Conservation (phyloP, 306 rosid species). For the Inga leiocalycina region DNA sequence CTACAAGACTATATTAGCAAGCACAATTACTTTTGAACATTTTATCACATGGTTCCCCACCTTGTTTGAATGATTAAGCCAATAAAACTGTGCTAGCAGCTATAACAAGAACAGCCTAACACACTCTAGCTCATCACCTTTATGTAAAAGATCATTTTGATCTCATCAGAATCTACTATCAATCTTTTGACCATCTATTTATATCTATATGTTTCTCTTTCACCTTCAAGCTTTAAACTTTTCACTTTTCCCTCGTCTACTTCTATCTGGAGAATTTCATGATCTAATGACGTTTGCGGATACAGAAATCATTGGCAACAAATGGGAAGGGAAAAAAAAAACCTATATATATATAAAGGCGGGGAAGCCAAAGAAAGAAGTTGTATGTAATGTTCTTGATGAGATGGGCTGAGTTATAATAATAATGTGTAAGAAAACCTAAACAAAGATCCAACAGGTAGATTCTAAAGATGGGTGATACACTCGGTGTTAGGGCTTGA, state of each 20-base stretch:
- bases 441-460: conserved; percentile 40
- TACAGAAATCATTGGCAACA: not conserved
- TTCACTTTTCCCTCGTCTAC: not conserved
- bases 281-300: not conserved
- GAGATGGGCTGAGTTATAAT: conserved; percentile 15
- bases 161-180: not conserved
- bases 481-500: conserved; percentile 48
- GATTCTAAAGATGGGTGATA: conserved; percentile 50
- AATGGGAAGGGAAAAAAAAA: not conserved
- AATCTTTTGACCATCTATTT: not conserved
- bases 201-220: not conserved
- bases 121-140: not conserved
- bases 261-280: not conserved
- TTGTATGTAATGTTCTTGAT: not conserved
- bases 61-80: not conserved
- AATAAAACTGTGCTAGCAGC: not conserved
- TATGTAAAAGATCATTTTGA: not conserved
- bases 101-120: not conserved
- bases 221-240: not conserved
- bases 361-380: conserved; percentile 3
- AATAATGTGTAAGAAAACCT: not conserved
- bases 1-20: no score
- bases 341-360: not conserved
- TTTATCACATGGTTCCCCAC: not conserved
- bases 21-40: no score